Base-by-base conservation (phyloP, 225 moss, liverwort and hornwort species). In the Physcomitrellopsis africana region DNA sequence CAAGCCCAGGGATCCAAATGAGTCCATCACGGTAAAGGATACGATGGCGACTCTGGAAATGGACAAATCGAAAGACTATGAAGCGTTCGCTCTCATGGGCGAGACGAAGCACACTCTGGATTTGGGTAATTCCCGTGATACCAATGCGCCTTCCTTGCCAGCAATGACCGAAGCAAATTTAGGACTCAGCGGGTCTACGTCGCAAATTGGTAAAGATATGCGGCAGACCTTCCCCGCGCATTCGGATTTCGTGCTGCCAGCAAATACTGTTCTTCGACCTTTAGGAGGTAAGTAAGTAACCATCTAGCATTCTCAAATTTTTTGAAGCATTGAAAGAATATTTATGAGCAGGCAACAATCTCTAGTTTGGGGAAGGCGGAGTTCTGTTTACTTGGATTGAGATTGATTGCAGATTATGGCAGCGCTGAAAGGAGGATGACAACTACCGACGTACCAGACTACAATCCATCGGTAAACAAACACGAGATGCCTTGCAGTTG, bases 151-250 rank as follows among this genome's bases (percentile, higher is more conserved):
- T 71, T 62, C 79, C 81, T 18, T 5, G 15, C 0, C 76, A 76
- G 76, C 76, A 76, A 37, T 76, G 0, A 60, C 84, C 1, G 48
- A 74, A 51, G 18, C 32, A 37, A 4, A 4, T 37, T 7, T 7
- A 37, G 32, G 5, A 5, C 32, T 37, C 1, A 7, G 32, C 4
- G 32, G 32, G 7, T 37, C 32, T 37, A 37, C 5, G 32, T 37
- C 32, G 32, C 32, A 17, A 10, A 42, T 72, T 10, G 75, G 62
- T 27, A 46, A 72, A 15, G 46, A 72, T 2, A 1, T 57, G n/a
- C 81, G 69, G 54, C 76, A 72, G 32, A 72, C 72, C 1, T 80
- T 74, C 41, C 80, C 77, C 58, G 77, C 77, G 15, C 80, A 83
- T 13, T n/a, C 49, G 2, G 75, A 65, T 65, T 37, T 27, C 51